Evolutionary conservation across 2,329 filamentous ascomycete species (phyloP).

Genomic region (Aspergillus sclerotialis): DNA sequence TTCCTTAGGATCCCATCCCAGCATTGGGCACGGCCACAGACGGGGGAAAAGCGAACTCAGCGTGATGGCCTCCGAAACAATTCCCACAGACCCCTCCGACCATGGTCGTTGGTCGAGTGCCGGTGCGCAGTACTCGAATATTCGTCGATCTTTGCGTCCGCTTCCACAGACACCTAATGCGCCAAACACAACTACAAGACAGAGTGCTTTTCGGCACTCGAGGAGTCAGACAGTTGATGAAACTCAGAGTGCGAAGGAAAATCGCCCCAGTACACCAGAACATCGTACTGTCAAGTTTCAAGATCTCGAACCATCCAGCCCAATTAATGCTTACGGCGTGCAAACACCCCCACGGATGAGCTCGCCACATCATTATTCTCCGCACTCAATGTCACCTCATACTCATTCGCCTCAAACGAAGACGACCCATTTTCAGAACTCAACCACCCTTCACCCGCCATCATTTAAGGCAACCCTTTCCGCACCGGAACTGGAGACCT

Average conservation of each 20-base stretch:
- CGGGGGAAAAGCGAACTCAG: constrained; percentile 69
- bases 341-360: constrained; percentile 15
- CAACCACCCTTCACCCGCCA: constrained; percentile 24
- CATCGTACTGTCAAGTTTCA: constrained; percentile 18
- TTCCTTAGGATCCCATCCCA: constrained; percentile 51
- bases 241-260: constrained; percentile 27
- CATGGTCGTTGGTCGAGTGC: constrained; percentile 32
- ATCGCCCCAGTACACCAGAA: constrained; percentile 27
- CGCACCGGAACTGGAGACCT: constrained; percentile 67
- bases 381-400: constrained; percentile 21
- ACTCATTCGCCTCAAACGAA: constrained; percentile 20
- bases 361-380: constrained; percentile 18
- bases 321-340: constrained; percentile 13
- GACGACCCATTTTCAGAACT: constrained; percentile 22
- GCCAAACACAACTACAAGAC: constrained; percentile 31
- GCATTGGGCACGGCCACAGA: constrained; percentile 59
- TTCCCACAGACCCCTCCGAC: constrained; percentile 14
- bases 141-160: constrained; percentile 70
- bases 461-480: constrained; percentile 44
- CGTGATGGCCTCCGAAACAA: constrained; percentile 41
- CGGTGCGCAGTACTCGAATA: constrained; percentile 62
- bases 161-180: constrained; percentile 59
- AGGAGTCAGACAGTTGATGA: constrained; percentile 62
- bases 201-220: constrained; percentile 31
- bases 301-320: constrained; percentile 22